Percentiles rank a stretch among this genome's conserved stretches.
Evolutionary conservation across 169 alveolate species (phyloP).

Genomic region (Plasmodium gallinaceum): DNA sequence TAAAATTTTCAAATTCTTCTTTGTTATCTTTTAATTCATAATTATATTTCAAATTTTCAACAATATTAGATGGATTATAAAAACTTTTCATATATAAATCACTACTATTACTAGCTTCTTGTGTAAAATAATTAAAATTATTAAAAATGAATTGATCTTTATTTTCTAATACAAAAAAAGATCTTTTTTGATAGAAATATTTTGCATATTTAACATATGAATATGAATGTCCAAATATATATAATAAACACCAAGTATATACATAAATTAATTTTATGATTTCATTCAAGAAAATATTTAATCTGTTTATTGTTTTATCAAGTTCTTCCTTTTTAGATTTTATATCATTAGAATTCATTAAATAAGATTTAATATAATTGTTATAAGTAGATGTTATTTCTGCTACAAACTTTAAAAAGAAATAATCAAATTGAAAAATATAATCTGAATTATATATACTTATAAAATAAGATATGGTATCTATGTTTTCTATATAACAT

Average conservation of each 20-base stretch:
- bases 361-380: slow-evolving; percentile 47
- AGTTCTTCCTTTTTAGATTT: slow-evolving; percentile 14
- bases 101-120: slow-evolving; percentile 6
- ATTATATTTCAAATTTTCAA: slow-evolving; percentile 62
- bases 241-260: slow-evolving; percentile 66
- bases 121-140: slow-evolving; percentile 34
- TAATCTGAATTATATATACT: slow-evolving; percentile 62
- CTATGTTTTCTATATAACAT: slow-evolving; percentile 51
- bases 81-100: slow-evolving; percentile 37
- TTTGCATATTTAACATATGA: slow-evolving; percentile 73
- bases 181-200: slow-evolving; percentile 68
- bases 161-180: slow-evolving; percentile 63
- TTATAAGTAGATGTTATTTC: slow-evolving; percentile 65
- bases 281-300: slow-evolving; percentile 41
- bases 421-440: slow-evolving; percentile 69
- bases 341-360: slow-evolving; percentile 11
- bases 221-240: slow-evolving; percentile 71
- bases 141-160: slow-evolving; percentile 44
- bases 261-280: slow-evolving; percentile 43
- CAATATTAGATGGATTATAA: slow-evolving; percentile 47
- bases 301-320: not conserved
- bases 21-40: slow-evolving; percentile 45
- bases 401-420: slow-evolving; percentile 58
- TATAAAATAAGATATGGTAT: slow-evolving; percentile 60
- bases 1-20: slow-evolving; percentile 29